Evolutionary conservation across 768 basidiomycete species (phyloP), one percentile per base, ranked within the genome.

Genomic region (Epithele typhae): DNA sequence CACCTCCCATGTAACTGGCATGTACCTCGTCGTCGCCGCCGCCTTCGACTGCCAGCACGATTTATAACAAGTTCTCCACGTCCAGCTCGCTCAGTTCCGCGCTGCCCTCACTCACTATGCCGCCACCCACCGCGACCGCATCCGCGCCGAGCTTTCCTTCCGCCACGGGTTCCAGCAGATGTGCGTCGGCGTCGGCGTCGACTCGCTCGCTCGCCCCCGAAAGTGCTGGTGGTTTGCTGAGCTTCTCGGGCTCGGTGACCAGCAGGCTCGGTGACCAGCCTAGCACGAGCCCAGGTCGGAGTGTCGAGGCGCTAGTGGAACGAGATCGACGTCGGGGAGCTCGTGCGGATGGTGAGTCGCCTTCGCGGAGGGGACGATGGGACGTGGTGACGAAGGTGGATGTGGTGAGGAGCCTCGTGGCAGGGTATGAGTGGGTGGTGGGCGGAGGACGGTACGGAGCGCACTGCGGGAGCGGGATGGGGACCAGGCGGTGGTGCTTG

Each of bases 201-300:
- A 98, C 63, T 94, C 95, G 2, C 78, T 97, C 18, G 86, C 89
- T 2, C 91, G 91, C 0, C 87, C 89, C 1, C 71, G 85, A 34
- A 82, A 82, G 58, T 88, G 88, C 30, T 91, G 92, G 2, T 89
- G 90, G 81, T 96, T 92, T 91, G 84, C 86, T 2, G 92, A 94
- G 61, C 70, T 92, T 59, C 77, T 93, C 27, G 85, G 84, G 7
- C 67, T 96, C 44, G 84, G 91, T 12, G 96, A 98, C 62, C 97
- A 92, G 92, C 87, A 93, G 96, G 59, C 78, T 98, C 5, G 92
- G 92, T 9, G 92, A 97, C 30, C 95, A 95, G 70, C n/a, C n/a
- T n/a, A n/a, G n/a, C n/a, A 69, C 87, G 94, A 50, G 91, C 96
- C 41, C 91, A 92, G 61, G 77, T 93, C 35, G 92, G 92, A 57